phyloP scores from a whole-genome alignment of 31 red algal species.

The Bonnemaisonia californica region DNA sequence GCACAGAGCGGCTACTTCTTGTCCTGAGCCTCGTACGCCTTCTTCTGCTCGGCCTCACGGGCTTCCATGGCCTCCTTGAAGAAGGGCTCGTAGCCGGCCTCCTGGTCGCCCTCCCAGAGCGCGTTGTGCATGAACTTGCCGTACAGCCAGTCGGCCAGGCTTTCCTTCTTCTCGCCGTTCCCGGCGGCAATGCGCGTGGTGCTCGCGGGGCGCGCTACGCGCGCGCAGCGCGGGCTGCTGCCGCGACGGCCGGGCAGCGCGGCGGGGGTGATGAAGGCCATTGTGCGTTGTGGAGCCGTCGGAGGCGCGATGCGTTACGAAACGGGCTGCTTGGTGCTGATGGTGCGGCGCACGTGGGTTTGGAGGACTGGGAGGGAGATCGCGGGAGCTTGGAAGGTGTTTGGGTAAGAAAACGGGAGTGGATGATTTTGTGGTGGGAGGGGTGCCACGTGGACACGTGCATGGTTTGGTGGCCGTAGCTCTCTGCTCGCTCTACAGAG shows the following conservation, averaged over 20 bases:
- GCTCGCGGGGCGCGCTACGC: background rate
- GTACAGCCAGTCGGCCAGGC: slow-evolving; percentile 52
- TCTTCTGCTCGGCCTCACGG: slow-evolving; percentile 53
- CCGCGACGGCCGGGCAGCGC: background rate
- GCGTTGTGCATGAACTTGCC: slow-evolving; percentile 66
- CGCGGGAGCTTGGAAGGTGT: no score
- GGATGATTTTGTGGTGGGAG: background rate
- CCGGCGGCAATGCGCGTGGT: background rate
- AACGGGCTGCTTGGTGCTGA: background rate
- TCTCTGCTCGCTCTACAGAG: background rate
- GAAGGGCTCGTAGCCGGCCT: slow-evolving; percentile 50
- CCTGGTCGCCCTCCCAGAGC: slow-evolving; percentile 54
- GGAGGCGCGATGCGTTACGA: background rate
- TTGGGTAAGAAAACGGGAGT: no score
- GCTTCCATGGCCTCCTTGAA: slow-evolving; percentile 54
- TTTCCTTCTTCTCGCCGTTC: slow-evolving; percentile 16
- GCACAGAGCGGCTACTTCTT: slow-evolving; percentile 3
- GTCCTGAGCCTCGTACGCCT: slow-evolving; percentile 24
- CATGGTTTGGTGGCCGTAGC: background rate
- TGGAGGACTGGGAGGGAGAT: background rate
- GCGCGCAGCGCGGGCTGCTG: background rate
- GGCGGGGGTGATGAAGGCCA: background rate
- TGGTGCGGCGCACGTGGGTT: background rate
- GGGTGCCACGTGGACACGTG: background rate
- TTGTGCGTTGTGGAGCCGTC: background rate